phyloP scores from a whole-genome alignment of 2,329 filamentous ascomycete species.

The Colletotrichum lupini region DNA sequence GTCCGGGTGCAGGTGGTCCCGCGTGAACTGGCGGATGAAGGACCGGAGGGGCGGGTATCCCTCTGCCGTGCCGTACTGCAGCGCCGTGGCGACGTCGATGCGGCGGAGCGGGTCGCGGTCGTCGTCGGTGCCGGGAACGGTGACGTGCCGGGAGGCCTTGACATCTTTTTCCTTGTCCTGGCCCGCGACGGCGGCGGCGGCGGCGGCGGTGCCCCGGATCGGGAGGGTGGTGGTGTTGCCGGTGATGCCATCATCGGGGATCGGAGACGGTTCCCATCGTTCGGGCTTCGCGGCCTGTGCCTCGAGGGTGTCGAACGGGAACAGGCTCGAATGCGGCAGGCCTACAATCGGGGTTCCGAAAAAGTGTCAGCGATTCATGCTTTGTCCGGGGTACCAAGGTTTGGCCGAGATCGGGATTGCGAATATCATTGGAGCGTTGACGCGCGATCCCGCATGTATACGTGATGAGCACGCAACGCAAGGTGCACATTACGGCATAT shows the following conservation, averaged over 20 bases:
- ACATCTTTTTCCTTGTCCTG: constrained; percentile 11
- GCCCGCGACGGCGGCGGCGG: neutral
- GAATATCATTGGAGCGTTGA: neutral
- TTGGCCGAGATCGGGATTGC: neutral
- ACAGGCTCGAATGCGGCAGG: constrained; percentile 83
- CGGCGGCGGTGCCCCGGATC: neutral
- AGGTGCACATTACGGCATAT: constrained; percentile 30
- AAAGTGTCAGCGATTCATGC: constrained; percentile 13
- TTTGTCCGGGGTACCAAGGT: neutral
- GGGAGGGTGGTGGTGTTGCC: constrained; percentile 44
- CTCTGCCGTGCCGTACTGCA: constrained; percentile 88
- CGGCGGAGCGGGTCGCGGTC: constrained; percentile 71
- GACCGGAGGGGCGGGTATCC: constrained; percentile 83
- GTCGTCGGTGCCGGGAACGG: constrained; percentile 72
- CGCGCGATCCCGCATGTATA: neutral
- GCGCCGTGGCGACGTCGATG: constrained; percentile 83
- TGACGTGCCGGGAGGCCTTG: constrained; percentile 62
- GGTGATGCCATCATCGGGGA: constrained; percentile 43
- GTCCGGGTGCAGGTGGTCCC: constrained; percentile 81
- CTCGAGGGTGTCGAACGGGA: constrained; percentile 92
- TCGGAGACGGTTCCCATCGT: constrained; percentile 78
- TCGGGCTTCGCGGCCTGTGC: constrained; percentile 80
- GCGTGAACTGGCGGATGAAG: constrained; percentile 83
- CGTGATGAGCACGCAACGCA: constrained; percentile 24
- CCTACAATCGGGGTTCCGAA: constrained; percentile 57